Conservation (phyloP, 345 rosid species). For the Draba incana region DNA sequence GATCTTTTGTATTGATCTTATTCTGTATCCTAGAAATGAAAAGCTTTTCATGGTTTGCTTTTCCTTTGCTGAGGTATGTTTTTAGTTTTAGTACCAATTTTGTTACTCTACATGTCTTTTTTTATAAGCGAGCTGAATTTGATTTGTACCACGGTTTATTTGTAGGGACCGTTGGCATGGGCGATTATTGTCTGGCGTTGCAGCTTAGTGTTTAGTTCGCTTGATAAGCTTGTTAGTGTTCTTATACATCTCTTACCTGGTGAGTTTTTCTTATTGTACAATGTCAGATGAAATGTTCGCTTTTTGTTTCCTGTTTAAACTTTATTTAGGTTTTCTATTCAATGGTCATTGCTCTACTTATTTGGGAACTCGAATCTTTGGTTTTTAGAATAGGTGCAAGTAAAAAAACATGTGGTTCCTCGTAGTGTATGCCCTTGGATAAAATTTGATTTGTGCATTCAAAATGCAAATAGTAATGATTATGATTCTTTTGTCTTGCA, state of each 20-base stretch:
- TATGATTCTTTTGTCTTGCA: too few relatives aligned
- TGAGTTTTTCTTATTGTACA: conserved; percentile 41
- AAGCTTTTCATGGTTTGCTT: conserved; percentile 98
- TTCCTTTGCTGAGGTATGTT: conserved; percentile 88
- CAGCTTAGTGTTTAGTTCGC: conserved; percentile 95
- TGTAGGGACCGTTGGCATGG: conserved; percentile 97
- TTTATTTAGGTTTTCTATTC: neutral
- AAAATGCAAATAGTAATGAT: too few relatives aligned
- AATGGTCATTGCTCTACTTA: neutral
- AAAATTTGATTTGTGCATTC: neutral
- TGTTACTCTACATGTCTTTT: conserved; percentile 5
- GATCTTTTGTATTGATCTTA: conserved; percentile 86
- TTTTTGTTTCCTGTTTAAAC: neutral
- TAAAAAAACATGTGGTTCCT: neutral
- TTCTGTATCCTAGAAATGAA: conserved; percentile 77
- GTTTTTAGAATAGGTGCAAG: neutral
- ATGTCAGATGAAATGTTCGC: conserved; percentile 2
- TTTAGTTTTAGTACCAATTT: neutral
- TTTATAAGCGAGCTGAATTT: neutral
- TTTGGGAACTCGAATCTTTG: neutral
- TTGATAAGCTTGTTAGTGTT: conserved; percentile 90
- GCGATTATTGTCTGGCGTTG: conserved; percentile 97
- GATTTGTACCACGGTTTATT: conserved; percentile 28
- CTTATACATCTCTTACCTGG: conserved; percentile 98
- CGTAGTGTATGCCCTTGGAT: neutral